phyloP scores from a whole-genome alignment of 192 early-diverging fungal species.

The Allomyces arbusculus region DNA sequence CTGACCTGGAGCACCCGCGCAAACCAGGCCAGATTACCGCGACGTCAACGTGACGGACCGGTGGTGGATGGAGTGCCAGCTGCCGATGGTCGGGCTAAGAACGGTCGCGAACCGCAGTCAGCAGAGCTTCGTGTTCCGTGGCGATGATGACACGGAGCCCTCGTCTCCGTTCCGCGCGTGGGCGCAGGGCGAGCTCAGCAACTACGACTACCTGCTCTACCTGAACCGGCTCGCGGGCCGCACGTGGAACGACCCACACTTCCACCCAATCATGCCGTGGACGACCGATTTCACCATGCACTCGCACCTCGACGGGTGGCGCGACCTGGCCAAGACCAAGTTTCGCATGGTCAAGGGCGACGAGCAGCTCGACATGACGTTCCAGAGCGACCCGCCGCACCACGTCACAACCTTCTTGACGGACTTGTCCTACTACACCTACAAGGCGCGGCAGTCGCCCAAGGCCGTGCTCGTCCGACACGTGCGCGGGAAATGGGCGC shows the following conservation, averaged over 20 bases:
- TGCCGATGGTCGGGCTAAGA: neutral
- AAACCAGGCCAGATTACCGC: neutral
- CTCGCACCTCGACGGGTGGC: constrained; percentile 21
- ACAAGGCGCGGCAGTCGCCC: constrained; percentile 38
- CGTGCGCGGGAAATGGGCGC: constrained; percentile 43
- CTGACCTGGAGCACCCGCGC: too few species aligned
- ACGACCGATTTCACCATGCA: constrained; percentile 41
- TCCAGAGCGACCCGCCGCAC: constrained; percentile 34
- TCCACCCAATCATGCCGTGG: constrained; percentile 50
- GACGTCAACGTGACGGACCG: neutral
- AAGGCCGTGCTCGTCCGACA: constrained; percentile 43
- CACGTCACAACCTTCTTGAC: constrained; percentile 48
- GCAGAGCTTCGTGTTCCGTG: neutral
- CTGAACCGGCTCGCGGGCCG: constrained; percentile 19
- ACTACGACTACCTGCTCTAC: constrained; percentile 1
- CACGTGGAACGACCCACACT: constrained; percentile 36
- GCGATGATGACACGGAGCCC: neutral
- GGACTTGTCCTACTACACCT: constrained; percentile 49
- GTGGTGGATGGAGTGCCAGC: neutral
- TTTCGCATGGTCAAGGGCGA: constrained; percentile 50
- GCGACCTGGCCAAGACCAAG: constrained; percentile 42
- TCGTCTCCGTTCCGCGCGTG: neutral
- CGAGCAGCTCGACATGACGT: constrained; percentile 47
- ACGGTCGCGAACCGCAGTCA: neutral
- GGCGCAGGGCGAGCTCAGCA: neutral